Evolutionary conservation across 306 rosid species (phyloP).

Genomic region (Cucurbita pepo): DNA sequence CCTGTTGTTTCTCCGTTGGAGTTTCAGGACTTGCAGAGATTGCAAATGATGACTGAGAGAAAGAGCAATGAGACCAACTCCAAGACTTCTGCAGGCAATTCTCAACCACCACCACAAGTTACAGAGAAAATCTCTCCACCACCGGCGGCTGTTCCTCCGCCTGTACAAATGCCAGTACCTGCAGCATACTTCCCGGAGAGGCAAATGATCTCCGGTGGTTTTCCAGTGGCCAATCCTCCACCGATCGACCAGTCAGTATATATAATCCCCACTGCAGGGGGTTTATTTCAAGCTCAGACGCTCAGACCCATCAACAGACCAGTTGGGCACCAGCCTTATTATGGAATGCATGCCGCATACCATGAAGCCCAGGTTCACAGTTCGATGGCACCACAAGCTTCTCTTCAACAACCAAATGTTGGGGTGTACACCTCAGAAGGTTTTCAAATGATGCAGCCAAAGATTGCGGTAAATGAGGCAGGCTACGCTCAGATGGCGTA

Average conservation of each 20-base stretch:
- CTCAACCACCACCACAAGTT: conserved; percentile 21
- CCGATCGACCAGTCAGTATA: conserved; percentile 49
- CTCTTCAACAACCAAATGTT: conserved; percentile 13
- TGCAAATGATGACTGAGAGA: conserved; percentile 33
- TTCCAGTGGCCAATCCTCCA: conserved; percentile 13
- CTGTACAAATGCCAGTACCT: conserved; percentile 20
- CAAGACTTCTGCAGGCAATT: conserved; percentile 22
- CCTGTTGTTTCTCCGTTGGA: conserved; percentile 21
- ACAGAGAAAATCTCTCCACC: conserved; percentile 25
- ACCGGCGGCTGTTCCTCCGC: conserved; percentile 16
- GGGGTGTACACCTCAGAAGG: conserved; percentile 20
- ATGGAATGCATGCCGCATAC: conserved; percentile 28
- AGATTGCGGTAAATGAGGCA: conserved; percentile 13
- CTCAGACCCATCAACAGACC: conserved; percentile 36
- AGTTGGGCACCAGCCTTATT: conserved; percentile 29
- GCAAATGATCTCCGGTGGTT: conserved; percentile 29
- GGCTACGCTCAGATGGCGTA: conserved; percentile 38
- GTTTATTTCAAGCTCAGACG: conserved; percentile 39
- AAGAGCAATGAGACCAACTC: conserved; percentile 32
- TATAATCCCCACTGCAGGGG: conserved; percentile 37
- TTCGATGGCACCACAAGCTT: conserved; percentile 12
- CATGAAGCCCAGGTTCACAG: conserved; percentile 23
- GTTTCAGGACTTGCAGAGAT: conserved; percentile 35
- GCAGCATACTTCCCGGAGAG: conserved; percentile 29
- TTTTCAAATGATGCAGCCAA: conserved; percentile 14